Percentiles rank a stretch among this genome's conserved stretches.
phyloP scores from a whole-genome alignment of 2,329 filamentous ascomycete species.

The Talaromyces marneffei region DNA sequence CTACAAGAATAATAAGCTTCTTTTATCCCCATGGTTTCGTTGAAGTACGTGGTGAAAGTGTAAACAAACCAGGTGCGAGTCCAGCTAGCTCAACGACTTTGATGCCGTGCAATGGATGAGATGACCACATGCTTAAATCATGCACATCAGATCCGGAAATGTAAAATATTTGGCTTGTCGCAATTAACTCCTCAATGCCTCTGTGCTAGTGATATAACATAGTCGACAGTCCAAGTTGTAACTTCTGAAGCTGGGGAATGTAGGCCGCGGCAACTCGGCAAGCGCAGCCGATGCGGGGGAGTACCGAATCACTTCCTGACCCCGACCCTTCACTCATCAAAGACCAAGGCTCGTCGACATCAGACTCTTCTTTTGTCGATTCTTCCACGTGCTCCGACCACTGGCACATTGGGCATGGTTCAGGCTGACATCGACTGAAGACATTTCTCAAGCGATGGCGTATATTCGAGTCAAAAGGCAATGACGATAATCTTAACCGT shows the following conservation, averaged over 20 bases:
- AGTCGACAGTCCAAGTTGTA: neutral
- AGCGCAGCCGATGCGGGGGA: slow-evolving; percentile 2
- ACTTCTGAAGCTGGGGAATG: neutral
- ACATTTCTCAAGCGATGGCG: neutral
- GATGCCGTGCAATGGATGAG: slow-evolving; percentile 49
- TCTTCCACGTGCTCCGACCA: neutral
- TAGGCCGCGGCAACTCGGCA: neutral
- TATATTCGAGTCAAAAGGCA: neutral
- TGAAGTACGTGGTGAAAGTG: slow-evolving; percentile 9
- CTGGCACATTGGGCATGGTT: neutral
- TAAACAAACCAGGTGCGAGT: slow-evolving; percentile 61
- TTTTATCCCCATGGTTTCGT: neutral
- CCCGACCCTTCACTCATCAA: neutral
- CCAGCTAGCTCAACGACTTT: slow-evolving; percentile 63
- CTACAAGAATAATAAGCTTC: slow-evolving; percentile 39
- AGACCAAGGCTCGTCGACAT: neutral
- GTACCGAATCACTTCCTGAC: neutral
- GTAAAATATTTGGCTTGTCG: neutral
- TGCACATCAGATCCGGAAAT: no score
- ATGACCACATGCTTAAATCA: slow-evolving; percentile 7
- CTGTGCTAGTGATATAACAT: neutral
- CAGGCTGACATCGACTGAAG: neutral
- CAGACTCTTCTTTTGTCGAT: neutral
- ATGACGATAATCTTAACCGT: no score
- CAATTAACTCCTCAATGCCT: neutral